A percentile compares a stretch with the other conserved stretches of the same genome.
Evolutionary conservation across 257 asterid species (phyloP).

Genomic region (Solanum dulcamara): DNA sequence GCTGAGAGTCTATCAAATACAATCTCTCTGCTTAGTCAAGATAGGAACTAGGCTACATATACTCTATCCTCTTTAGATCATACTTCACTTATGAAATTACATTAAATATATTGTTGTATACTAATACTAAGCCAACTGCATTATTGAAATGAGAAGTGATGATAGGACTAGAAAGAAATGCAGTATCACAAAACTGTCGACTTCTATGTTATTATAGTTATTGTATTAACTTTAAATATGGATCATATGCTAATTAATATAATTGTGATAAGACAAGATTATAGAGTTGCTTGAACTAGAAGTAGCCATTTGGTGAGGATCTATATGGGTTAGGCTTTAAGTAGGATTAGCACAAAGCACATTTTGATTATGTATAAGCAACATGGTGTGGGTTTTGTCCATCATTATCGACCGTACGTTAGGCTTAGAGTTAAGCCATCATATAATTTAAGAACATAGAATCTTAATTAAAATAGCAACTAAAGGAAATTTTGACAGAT

Average conservation of each 20-base stretch:
- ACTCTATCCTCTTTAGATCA: not conserved
- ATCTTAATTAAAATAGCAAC: not conserved
- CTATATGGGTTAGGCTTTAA: not conserved
- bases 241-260: not conserved
- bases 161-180: not conserved
- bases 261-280: not conserved
- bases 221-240: not conserved
- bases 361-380: not conserved
- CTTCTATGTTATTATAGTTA: not conserved
- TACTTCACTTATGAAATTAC: too few species aligned
- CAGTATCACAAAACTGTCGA: not conserved
- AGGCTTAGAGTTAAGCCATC: not conserved
- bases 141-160: not conserved
- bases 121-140: not conserved
- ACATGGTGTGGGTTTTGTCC: not conserved
- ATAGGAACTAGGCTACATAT: not conserved
- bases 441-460: not conserved
- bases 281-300: not conserved
- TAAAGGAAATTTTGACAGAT: not conserved
- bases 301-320: not conserved
- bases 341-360: not conserved
- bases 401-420: not conserved
- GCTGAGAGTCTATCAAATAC: not conserved
- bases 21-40: not conserved
- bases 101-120: too few species aligned